Evolutionary conservation across 495 filamentous ascomycete species (phyloP), one percentile per base, ranked within the genome.

Genomic region (Hypoxylon lienhwacheense): DNA sequence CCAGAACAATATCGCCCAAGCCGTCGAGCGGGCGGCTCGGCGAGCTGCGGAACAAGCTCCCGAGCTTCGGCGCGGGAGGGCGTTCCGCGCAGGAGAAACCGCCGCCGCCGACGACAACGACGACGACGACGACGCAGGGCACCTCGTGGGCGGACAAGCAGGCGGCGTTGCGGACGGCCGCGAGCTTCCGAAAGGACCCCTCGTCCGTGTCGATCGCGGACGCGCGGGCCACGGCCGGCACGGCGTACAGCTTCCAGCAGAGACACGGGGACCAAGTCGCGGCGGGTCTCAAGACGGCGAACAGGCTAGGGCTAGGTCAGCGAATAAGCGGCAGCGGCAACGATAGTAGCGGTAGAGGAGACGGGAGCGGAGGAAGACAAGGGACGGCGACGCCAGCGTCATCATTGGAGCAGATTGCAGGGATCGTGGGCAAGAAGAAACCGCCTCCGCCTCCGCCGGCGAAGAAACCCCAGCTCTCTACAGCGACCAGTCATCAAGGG

Each of bases 181-280:
- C 73, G 8, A 66, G 69, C 5, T 77, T 86, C 52, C 77, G 71
- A 12, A 77, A 77, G 26, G 76, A 84, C 42, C 82, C 82, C 8
- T 71, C 78, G 7, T 79, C 81, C 3, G 77, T 86, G 11, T 83
- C 82, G 1, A 45, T 81, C 3, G 63, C 74, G 4, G 83, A 86
- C 55, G 76, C 79, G 0, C 74, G 65, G 44, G 66, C 66, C 36
- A 77, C 84, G 12, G 78, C 78, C 2, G 73, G 74, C n/a, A 85
- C 86, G 17, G 74, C 81, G 7, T 83, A 83, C 43, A 88, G 84
- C 57, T 90, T 91, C 63, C 84, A 86, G 15, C 82, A 88, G 66
- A 55, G 84, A 37, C 86, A 90, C 66, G 82, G 82, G 4, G 86
- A 85, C 19, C 84, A 90, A 63, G 83, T 90, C 5, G 78, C 84